Conservation (phyloP, 2,329 filamentous ascomycete species). For the Penicillium polonicum region DNA sequence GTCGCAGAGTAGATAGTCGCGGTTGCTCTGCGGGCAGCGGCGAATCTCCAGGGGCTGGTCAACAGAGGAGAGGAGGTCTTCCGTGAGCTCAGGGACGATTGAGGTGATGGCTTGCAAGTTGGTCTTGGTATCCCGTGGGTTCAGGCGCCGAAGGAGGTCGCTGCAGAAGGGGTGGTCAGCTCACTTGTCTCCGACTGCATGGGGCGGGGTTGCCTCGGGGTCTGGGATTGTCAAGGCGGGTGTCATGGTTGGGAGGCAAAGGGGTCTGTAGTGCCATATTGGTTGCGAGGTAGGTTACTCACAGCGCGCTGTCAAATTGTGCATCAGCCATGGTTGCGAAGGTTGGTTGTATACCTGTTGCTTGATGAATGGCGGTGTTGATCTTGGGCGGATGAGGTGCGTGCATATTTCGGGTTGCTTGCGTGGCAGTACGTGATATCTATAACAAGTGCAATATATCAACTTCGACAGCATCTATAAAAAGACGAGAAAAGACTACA, state of each 20-base stretch:
- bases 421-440: conserved; percentile 13
- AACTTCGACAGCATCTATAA: background rate
- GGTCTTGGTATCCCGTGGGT: conserved; percentile 83
- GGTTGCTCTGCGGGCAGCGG: conserved; percentile 81
- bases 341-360: conserved; percentile 19
- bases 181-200: conserved; percentile 17
- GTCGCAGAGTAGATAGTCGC: conserved; percentile 97
- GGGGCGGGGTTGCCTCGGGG: conserved; percentile 26
- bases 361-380: conserved; percentile 18
- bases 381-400: conserved; percentile 24
- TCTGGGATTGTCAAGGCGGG: conserved; percentile 2
- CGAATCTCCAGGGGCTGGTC: conserved; percentile 89
- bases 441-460: background rate
- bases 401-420: conserved; percentile 9
- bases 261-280: background rate
- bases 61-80: conserved; percentile 96
- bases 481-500: background rate
- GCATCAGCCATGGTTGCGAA: conserved; percentile 44
- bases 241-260: background rate
- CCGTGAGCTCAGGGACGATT: conserved; percentile 86
- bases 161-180: conserved; percentile 51
- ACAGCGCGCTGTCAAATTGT: conserved; percentile 54
- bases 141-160: conserved; percentile 95
- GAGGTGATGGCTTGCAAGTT: conserved; percentile 88
- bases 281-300: conserved; percentile 24